Conservation (phyloP, 2,329 filamentous ascomycete genomes). For the Xylaria sp. region DNA sequence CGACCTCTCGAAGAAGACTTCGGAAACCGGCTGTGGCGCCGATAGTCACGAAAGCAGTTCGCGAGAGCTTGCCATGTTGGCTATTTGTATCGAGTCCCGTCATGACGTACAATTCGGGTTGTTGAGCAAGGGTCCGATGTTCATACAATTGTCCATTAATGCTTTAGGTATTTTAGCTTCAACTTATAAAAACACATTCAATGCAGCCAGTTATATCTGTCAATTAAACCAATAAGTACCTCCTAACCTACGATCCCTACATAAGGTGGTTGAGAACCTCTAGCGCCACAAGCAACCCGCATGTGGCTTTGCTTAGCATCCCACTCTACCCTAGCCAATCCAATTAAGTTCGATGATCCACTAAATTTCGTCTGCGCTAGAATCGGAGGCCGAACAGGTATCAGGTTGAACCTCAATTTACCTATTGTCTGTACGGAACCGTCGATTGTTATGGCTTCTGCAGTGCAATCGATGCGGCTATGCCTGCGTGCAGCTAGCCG, state of each 20-base stretch:
- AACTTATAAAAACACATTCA: neutral
- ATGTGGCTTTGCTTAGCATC: neutral
- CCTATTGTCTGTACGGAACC: constrained; percentile 22
- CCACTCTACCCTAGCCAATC: constrained; percentile 17
- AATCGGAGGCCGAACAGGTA: constrained; percentile 24
- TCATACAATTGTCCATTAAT: neutral
- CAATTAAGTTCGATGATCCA: constrained; percentile 22
- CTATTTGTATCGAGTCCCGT: constrained; percentile 5
- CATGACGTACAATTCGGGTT: constrained; percentile 8
- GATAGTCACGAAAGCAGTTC: constrained; percentile 83
- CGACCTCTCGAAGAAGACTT: constrained; percentile 72
- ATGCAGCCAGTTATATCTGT: neutral
- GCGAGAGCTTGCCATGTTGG: constrained; percentile 27
- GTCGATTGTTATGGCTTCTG: constrained; percentile 53
- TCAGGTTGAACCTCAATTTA: constrained; percentile 28
- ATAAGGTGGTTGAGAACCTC: no score
- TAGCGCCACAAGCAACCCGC: neutral
- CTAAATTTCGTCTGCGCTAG: constrained; percentile 34
- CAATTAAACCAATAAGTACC: neutral
- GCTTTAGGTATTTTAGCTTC: neutral
- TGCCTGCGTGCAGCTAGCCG: constrained; percentile 51
- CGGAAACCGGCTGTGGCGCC: constrained; percentile 90
- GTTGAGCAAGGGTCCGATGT: neutral
- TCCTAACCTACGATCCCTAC: neutral
- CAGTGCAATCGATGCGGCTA: constrained; percentile 54